A percentile compares a stretch with the other conserved stretches of the same genome.
These are phyloP conservation scores for Mycena albidolilacea DNA, from an alignment of 768 basidiomycete species.

Conservation along the genomic window DNA sequence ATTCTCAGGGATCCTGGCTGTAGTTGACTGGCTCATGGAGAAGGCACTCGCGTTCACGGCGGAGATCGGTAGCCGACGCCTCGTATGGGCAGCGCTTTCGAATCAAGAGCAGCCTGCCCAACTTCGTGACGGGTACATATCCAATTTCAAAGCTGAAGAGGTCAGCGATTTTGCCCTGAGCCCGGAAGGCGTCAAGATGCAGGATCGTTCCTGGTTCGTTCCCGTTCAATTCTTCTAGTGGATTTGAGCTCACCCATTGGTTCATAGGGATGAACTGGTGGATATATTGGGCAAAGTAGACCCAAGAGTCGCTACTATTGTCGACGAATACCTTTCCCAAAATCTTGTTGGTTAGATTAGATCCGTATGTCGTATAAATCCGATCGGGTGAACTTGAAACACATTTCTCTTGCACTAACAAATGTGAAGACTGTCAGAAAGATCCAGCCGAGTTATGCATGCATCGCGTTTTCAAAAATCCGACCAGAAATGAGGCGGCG, in stretches of 20 bases:
- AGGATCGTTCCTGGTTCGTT: slow-evolving; percentile 30
- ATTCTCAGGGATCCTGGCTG: neutral
- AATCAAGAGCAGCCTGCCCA: slow-evolving; percentile 13
- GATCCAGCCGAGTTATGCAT: too few relatives aligned
- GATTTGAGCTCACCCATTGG: neutral
- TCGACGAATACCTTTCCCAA: slow-evolving; percentile 35
- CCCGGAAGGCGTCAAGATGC: slow-evolving; percentile 29
- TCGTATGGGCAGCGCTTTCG: slow-evolving; percentile 41
- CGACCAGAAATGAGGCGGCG: too few relatives aligned
- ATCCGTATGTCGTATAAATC: too few relatives aligned
- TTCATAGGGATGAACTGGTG: slow-evolving; percentile 36
- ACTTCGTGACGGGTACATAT: slow-evolving; percentile 37
- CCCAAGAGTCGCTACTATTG: slow-evolving; percentile 33
- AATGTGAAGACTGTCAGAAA: too few relatives aligned
- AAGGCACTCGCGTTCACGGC: slow-evolving; percentile 37
- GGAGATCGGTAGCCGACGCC: slow-evolving; percentile 42
- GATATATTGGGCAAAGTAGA: slow-evolving; percentile 41
- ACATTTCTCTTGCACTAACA: too few relatives aligned
- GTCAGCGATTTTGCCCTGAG: slow-evolving; percentile 39
- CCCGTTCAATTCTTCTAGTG: neutral
- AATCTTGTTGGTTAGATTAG: neutral
- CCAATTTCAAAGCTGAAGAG: slow-evolving; percentile 9
- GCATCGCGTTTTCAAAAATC: too few relatives aligned
- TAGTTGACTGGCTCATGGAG: slow-evolving; percentile 14
- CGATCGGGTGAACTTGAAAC: too few relatives aligned